phyloP scores from a whole-genome alignment of 2,329 filamentous ascomycete species.

The Coniochaeta prunicola region DNA sequence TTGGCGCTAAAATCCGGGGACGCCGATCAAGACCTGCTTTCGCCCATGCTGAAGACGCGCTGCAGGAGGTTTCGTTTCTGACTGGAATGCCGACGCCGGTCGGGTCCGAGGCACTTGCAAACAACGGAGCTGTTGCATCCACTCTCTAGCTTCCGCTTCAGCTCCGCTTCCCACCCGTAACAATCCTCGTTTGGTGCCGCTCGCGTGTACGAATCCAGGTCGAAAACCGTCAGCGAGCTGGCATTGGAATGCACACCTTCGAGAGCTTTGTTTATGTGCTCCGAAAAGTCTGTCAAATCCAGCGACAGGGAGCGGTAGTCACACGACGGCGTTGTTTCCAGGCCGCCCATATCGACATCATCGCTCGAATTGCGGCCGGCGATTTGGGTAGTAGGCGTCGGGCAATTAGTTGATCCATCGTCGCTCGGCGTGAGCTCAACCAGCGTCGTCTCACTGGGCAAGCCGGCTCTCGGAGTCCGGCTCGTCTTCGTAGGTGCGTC shows the following conservation, averaged over 20 bases:
- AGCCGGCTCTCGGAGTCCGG: background rate
- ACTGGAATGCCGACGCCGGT: background rate
- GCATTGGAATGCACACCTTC: conserved; percentile 16
- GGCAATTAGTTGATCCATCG: background rate
- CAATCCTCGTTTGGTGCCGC: conserved; percentile 28
- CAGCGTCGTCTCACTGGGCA: background rate
- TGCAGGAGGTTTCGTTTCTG: conserved; percentile 29
- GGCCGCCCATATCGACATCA: conserved; percentile 16
- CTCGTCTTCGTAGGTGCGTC: background rate
- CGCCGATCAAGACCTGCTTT: background rate
- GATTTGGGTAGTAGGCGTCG: background rate
- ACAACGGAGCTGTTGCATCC: conserved; percentile 11
- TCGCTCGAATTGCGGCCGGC: conserved; percentile 1
- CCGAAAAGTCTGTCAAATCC: conserved; percentile 24
- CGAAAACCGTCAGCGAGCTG: conserved; percentile 16
- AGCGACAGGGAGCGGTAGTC: conserved; percentile 4
- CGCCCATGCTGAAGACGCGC: conserved; percentile 26
- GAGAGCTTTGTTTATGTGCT: conserved; percentile 26
- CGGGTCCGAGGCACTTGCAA: background rate
- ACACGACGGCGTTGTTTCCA: conserved; percentile 7
- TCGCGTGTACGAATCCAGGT: conserved; percentile 19
- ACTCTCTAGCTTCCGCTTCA: conserved; percentile 20
- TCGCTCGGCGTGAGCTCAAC: background rate
- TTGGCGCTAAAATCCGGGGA: background rate
- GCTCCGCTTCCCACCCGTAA: conserved; percentile 49